phyloP scores from a whole-genome alignment of 176 grass and related monocot genomes.

The Urochloa ruziziensis region DNA sequence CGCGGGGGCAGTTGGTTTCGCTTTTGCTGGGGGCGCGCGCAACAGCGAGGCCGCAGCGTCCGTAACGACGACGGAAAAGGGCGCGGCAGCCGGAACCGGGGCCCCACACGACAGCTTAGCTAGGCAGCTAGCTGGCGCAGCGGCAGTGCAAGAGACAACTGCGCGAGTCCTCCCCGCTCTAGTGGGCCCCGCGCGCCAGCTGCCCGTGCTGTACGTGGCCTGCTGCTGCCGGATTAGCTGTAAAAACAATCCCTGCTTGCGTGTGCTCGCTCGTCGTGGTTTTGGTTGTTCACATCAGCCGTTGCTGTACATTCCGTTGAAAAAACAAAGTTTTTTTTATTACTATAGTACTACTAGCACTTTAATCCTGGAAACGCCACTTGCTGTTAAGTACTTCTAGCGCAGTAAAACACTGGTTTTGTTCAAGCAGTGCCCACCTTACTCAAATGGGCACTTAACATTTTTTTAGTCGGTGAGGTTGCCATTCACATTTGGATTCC shows the following conservation, averaged over 20 bases:
- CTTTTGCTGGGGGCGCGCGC: background rate
- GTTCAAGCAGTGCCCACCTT: too few relatives aligned
- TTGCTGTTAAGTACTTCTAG: too few relatives aligned
- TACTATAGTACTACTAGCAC: too few relatives aligned
- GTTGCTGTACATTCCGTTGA: background rate
- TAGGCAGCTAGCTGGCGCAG: background rate
- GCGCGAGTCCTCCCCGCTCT: background rate
- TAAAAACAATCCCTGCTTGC: background rate
- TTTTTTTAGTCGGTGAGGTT: background rate
- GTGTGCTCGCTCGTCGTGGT: too few relatives aligned
- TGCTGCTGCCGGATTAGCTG: background rate
- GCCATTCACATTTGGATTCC: background rate
- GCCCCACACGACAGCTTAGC: background rate
- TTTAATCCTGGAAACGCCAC: too few relatives aligned
- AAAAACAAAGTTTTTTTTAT: background rate
- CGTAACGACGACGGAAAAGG: constrained; percentile 30
- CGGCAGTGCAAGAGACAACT: background rate
- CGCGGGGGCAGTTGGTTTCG: too few relatives aligned
- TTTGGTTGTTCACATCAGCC: too few relatives aligned
- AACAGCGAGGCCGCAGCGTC: background rate
- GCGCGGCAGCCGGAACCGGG: background rate
- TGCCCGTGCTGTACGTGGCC: background rate
- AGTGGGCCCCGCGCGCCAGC: background rate
- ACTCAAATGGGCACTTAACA: background rate
- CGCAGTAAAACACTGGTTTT: too few relatives aligned